phyloP scores from a whole-genome alignment of 73 alveolate genomes.

The Paramecium caudatum region DNA sequence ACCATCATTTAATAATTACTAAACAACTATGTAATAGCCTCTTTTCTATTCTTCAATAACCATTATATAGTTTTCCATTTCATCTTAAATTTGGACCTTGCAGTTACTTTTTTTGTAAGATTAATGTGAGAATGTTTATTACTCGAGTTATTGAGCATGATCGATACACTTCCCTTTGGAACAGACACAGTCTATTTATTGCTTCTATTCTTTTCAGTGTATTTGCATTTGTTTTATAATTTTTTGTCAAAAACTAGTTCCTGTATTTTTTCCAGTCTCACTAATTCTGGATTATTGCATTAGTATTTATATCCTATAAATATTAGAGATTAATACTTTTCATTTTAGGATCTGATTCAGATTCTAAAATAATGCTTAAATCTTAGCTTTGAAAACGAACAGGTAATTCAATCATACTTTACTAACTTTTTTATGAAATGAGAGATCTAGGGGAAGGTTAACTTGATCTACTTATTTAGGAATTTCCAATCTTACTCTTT shows the following conservation, averaged over 20 bases:
- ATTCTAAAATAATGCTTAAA: slow-evolving; percentile 37
- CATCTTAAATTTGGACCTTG: slow-evolving; percentile 72
- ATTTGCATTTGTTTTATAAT: slow-evolving; percentile 66
- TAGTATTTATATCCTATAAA: slow-evolving; percentile 40
- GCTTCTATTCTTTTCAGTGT: slow-evolving; percentile 61
- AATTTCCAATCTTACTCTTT: neutral
- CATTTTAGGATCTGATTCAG: slow-evolving; percentile 39
- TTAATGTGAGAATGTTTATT: slow-evolving; percentile 30
- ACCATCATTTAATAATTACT: slow-evolving; percentile 72
- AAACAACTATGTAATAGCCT: slow-evolving; percentile 61
- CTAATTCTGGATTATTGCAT: slow-evolving; percentile 48
- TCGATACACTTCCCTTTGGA: slow-evolving; percentile 72
- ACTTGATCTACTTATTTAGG: neutral
- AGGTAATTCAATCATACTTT: slow-evolving; percentile 31
- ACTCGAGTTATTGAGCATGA: slow-evolving; percentile 55
- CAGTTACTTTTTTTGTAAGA: slow-evolving; percentile 68
- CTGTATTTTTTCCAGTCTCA: neutral
- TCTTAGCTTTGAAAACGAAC: slow-evolving; percentile 36
- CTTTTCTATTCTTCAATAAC: slow-evolving; percentile 65
- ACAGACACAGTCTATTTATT: slow-evolving; percentile 69
- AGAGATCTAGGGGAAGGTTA: slow-evolving; percentile 9
- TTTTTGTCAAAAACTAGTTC: slow-evolving; percentile 43
- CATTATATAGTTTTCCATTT: slow-evolving; percentile 78
- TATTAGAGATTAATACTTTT: neutral
- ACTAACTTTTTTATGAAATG: neutral